Evolutionary conservation across 495 filamentous ascomycete genomes (phyloP).

Genomic region (Talaromyces nanjingensis): DNA sequence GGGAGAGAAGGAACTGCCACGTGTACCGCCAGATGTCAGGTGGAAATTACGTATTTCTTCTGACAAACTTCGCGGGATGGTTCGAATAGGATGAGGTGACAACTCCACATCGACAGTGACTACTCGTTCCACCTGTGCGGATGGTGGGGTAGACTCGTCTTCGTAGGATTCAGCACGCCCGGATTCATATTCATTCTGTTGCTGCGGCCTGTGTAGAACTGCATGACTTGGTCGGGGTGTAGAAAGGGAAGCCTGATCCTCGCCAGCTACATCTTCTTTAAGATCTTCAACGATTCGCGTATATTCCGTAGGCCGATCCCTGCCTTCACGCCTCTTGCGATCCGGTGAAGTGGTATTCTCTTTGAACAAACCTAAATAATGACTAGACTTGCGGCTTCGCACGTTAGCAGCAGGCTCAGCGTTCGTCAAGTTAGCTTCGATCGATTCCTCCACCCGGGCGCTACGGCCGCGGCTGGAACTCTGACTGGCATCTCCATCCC

Average conservation of each 20-base stretch:
- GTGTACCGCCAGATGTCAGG: conserved; percentile 46
- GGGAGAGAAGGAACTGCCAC: conserved; percentile 46
- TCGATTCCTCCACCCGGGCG: conserved; percentile 67
- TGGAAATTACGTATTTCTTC: conserved; percentile 58
- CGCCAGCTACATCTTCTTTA: background rate
- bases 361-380: conserved; percentile 87
- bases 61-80: conserved; percentile 44
- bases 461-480: conserved; percentile 38
- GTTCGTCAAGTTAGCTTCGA: conserved; percentile 71
- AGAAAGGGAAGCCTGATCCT: background rate
- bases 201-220: background rate
- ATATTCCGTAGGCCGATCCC: background rate
- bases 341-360: conserved; percentile 64
- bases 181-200: conserved; percentile 49
- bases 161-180: conserved; percentile 65
- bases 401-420: conserved; percentile 64
- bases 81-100: conserved; percentile 7
- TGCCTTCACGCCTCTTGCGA: conserved; percentile 34
- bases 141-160: background rate
- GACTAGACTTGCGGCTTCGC: conserved; percentile 89
- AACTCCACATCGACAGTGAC: background rate
- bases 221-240: conserved; percentile 7
- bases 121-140: background rate
- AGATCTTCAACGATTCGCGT: background rate
- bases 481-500: conserved; percentile 21